phyloP scores from a whole-genome alignment of 345 rosid species.

The Pistacia vera region DNA sequence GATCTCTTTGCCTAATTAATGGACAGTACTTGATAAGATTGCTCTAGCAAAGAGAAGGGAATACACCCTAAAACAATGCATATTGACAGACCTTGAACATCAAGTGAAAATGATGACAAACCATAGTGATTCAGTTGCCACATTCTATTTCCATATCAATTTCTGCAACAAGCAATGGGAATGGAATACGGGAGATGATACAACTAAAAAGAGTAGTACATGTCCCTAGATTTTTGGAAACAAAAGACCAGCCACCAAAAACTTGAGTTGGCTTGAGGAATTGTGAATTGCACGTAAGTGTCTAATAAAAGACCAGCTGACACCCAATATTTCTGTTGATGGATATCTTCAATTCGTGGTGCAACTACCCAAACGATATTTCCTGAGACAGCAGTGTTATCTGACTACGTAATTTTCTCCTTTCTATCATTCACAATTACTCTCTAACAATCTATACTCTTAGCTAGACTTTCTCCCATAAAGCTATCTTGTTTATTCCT shows the following conservation, averaged over 20 bases:
- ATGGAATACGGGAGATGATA: background rate
- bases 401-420: no score
- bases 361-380: no score
- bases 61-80: background rate
- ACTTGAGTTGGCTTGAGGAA: background rate
- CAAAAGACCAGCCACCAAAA: background rate
- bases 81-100: background rate
- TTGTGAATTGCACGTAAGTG: background rate
- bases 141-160: background rate
- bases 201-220: background rate
- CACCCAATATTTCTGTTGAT: background rate
- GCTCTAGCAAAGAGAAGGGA: background rate
- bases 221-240: background rate
- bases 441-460: no score
- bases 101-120: background rate
- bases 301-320: background rate
- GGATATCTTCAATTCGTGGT: background rate
- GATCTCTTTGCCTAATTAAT: background rate
- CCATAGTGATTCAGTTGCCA: slow-evolving; percentile 3
- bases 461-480: no score
- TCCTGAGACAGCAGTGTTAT: no score
- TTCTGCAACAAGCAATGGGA: background rate
- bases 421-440: no score
- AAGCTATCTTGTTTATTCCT: no score
- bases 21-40: background rate